These are phyloP conservation scores for Collybia sp. DNA, from an alignment of 768 basidiomycete genomes.

Conservation along the genomic window DNA sequence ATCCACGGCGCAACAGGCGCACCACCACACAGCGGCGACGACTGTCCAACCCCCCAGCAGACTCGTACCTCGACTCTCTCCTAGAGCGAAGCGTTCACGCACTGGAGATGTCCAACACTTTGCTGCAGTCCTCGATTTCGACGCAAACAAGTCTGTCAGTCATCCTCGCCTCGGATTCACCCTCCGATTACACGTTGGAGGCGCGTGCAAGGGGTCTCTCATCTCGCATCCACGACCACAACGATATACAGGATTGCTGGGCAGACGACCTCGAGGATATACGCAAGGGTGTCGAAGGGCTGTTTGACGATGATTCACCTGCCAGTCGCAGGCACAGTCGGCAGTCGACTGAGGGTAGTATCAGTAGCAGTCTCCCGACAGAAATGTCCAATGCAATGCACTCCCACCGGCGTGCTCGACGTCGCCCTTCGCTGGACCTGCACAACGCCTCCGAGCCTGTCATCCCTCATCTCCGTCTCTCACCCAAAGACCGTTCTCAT, in stretches of 20 bases:
- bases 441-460: conserved; percentile 14
- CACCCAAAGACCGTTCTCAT: conserved; percentile 43
- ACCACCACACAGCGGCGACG: conserved; percentile 18
- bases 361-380: conserved; percentile 45
- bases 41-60: conserved; percentile 27
- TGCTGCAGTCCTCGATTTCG: conserved; percentile 72
- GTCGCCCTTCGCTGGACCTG: conserved; percentile 45
- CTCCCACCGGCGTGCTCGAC: conserved; percentile 20
- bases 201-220: conserved; percentile 48
- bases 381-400: conserved; percentile 7
- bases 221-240: conserved; percentile 41
- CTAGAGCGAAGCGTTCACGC: conserved; percentile 81
- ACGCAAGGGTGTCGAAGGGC: conserved; percentile 52
- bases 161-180: conserved; percentile 42
- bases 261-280: conserved; percentile 67
- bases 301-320: conserved; percentile 27
- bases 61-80: conserved; percentile 70
- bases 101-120: conserved; percentile 78
- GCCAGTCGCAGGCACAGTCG: not conserved
- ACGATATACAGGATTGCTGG: conserved; percentile 51
- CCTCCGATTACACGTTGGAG: conserved; percentile 42
- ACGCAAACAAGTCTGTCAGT: conserved; percentile 53
- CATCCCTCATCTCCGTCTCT: conserved; percentile 44
- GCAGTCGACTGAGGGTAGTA: conserved; percentile 13
- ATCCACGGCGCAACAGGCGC: conserved; percentile 28